A percentile compares a stretch with the other conserved stretches of the same genome.
phyloP scores from a whole-genome alignment of 83 land plant species.

The Picea mariana region DNA sequence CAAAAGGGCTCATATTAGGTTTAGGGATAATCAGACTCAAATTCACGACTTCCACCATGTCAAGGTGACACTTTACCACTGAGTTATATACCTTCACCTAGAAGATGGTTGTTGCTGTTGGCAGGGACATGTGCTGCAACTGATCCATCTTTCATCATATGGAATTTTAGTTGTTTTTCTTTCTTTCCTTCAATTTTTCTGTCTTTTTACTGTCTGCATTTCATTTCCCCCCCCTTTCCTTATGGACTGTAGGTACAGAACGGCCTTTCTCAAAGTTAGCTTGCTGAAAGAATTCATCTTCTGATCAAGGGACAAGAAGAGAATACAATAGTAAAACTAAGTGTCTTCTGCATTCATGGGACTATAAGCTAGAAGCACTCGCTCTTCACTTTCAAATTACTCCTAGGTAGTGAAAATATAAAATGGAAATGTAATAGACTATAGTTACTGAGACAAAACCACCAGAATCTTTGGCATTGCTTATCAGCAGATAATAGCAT shows the following conservation, averaged over 20 bases:
- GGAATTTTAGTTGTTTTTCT: background rate
- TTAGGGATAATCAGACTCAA: too few species aligned
- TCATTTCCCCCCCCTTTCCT: background rate
- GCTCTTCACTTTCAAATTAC: background rate
- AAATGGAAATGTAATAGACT: background rate
- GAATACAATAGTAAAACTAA: background rate
- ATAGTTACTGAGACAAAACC: too few species aligned
- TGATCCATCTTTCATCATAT: slow-evolving; percentile 1
- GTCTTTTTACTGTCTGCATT: background rate
- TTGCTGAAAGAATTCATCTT: background rate
- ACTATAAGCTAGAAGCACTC: background rate
- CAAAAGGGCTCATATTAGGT: too few species aligned
- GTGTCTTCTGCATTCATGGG: background rate
- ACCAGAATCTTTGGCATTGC: too few species aligned
- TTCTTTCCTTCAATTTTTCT: background rate
- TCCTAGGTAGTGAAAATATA: background rate
- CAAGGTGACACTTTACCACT: too few species aligned
- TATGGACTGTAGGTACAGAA: background rate
- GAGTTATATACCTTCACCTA: background rate
- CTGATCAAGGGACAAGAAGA: background rate
- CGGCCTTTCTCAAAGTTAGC: background rate
- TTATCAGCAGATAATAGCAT: too few species aligned
- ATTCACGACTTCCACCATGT: too few species aligned
- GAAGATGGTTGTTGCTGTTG: background rate
- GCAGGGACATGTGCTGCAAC: background rate